Evolutionary conservation across 2,329 filamentous ascomycete species (phyloP), one percentile per base, ranked within the genome.

Genomic region (Pleoardoris graminearum): DNA sequence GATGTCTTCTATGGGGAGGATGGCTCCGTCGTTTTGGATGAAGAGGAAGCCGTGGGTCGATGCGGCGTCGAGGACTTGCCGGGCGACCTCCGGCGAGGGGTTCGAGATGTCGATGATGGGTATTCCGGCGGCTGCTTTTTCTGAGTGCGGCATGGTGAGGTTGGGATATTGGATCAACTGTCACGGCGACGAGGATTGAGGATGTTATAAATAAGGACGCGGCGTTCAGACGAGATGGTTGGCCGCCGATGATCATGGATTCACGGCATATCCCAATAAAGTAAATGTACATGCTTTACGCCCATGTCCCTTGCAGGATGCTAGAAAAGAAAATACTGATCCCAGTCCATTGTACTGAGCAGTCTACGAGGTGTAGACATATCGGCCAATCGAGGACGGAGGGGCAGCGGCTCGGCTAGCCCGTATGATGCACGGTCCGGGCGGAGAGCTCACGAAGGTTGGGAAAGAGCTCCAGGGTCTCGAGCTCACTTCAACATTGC

Each of bases 31-130:
- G 67, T 90, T 92, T 67, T 85, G 87, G 65, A 97, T 85, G 70
- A 94, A 97, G 55, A 97, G 84, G 73, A 97, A 97, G 55, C 93
- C 93, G 74, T 91, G 88, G 48, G 87, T 85, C 32, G 85, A 83
- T 2, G 91, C 92, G 1, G 93, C 93, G 55, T 88, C 82, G 36
- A 97, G 85, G 36, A 97, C 77, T 51, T 80, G 81, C 57, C 85
- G 82, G 50, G 84, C 84, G 46, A 88, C 88, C 58, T 87, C 78
- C 8, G 74, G 63, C 23, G 80, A 79, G 4, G 81, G 77, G 16
- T 81, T 79, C 3, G 85, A 87, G 59, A 96, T 86, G 71, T 97
- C 88, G 62, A 97, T 90, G 47, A 97, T 78, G 19, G 93, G 91
- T 33, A 97, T 91, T 3, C 51, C 23, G 7, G 55, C 51, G 8